These are phyloP conservation scores for Rhynchosporium agropyri DNA, from an alignment of 2,329 filamentous ascomycete species.

Conservation along the genomic window DNA sequence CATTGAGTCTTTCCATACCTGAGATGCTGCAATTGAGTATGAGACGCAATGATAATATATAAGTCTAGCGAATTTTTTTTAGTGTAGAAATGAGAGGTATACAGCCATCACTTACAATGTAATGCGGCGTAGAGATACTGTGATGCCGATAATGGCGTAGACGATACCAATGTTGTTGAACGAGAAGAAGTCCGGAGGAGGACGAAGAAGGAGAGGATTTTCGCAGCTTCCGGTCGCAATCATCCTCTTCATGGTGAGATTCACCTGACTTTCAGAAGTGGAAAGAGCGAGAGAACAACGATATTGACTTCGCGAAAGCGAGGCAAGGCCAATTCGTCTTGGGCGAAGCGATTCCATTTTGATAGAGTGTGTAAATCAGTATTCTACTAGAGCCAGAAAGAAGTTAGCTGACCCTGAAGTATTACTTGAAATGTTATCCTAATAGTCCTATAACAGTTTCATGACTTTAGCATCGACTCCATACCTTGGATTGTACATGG, in stretches of 20 bases:
- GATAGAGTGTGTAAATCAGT: too few species aligned
- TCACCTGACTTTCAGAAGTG: not conserved
- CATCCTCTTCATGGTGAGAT: not conserved
- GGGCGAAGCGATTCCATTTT: not conserved
- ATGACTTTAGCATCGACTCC: too few species aligned
- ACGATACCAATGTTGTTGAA: conserved; percentile 16
- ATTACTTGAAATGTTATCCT: too few species aligned
- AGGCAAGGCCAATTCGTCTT: not conserved
- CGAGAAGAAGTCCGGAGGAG: conserved; percentile 2
- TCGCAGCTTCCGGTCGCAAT: not conserved
- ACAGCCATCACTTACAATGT: conserved; percentile 22
- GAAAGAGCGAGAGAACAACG: not conserved
- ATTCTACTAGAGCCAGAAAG: too few species aligned
- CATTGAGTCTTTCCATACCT: too few species aligned
- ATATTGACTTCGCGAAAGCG: not conserved
- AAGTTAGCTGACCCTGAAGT: too few species aligned
- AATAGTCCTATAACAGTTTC: too few species aligned
- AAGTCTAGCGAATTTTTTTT: not conserved
- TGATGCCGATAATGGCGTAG: conserved; percentile 24
- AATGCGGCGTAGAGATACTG: conserved; percentile 27
- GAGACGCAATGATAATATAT: not conserved
- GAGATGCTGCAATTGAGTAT: not conserved
- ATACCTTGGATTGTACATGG: too few species aligned
- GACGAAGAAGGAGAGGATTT: conserved; percentile 1
- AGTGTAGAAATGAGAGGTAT: not conserved